Base-by-base conservation (phyloP, 1,284 basidiomycete species). In the Trichosporon sp. region DNA sequence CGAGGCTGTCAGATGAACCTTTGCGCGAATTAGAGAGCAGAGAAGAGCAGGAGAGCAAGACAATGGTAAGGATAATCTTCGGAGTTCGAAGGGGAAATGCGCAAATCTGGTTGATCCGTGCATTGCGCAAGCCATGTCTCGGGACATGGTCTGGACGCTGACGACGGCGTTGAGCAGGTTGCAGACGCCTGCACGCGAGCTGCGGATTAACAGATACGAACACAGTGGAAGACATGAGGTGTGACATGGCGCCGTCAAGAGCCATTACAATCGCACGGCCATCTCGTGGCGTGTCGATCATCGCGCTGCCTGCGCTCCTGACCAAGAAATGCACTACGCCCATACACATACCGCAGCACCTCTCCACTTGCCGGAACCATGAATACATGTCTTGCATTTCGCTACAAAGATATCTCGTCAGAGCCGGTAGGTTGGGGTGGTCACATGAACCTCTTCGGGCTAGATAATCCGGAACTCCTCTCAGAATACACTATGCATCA, bases 401-500 rank as follows among this genome's bases (percentile, higher is more conserved):
- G 16, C 43, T 46, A n/a, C 43, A 46, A n/a, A 46, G 43, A 5
- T 16, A 46, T 46, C 43, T 46, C 43, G 16, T 46, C 16, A 46
- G 5, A 46, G 43, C 43, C 43, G 43, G 14, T 6, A n/a, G 43
- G 16, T 46, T 46, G 43, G 43, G n/a, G 43, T 46, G 5, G 16
- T 46, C 43, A 46, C 43, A 14, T 46, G 43, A n/a, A n/a, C 10
- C 43, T 26, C 43, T 5, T 37, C 43, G 43, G 43, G 43, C 43
- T 12, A 2, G 16, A 16, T 4, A n/a, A 14, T 14, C 43, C 43
- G 43, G 1, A 46, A 11, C 43, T 16, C 43, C 8, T 8, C 43
- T n/a, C 43, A 46, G 43, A 46, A 46, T 46, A 46, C 43, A 46
- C 43, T 16, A n/a, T 46, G 43, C 43, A 46, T 46, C 43, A 46